phyloP scores from a whole-genome alignment of 2,329 filamentous ascomycete genomes.

The Arthroderma uncinatum region DNA sequence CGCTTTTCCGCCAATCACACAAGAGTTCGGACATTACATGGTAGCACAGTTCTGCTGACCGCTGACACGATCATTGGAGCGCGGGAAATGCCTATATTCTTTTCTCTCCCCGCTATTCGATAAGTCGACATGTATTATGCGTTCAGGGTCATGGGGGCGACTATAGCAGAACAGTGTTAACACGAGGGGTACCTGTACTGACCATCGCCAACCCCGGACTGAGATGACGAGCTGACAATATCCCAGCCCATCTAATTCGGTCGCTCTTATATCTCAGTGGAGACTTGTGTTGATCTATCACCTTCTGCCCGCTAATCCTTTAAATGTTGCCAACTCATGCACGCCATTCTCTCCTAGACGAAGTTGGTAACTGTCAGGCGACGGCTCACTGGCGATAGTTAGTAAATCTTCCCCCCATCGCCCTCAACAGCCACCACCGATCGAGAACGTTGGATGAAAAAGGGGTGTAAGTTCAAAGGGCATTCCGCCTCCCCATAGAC shows the following conservation, averaged over 20 bases:
- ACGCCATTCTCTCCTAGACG: neutral
- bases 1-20: neutral
- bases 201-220: too few relatives aligned
- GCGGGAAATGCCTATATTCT: neutral
- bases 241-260: too few relatives aligned
- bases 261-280: neutral
- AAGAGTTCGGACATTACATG: neutral
- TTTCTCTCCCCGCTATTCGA: neutral
- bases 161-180: too few relatives aligned
- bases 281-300: neutral
- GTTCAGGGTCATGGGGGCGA: neutral
- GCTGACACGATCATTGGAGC: neutral
- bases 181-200: too few relatives aligned
- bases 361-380: neutral
- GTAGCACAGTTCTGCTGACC: neutral
- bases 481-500: neutral
- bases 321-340: neutral
- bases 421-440: neutral
- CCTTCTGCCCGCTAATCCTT: neutral
- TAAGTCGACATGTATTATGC: neutral
- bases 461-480: neutral
- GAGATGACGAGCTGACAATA: too few relatives aligned
- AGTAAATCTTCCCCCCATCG: neutral
- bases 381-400: neutral
- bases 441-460: neutral